Conservation (phyloP, 106 monocot species). For the Agapanthus africanus region DNA sequence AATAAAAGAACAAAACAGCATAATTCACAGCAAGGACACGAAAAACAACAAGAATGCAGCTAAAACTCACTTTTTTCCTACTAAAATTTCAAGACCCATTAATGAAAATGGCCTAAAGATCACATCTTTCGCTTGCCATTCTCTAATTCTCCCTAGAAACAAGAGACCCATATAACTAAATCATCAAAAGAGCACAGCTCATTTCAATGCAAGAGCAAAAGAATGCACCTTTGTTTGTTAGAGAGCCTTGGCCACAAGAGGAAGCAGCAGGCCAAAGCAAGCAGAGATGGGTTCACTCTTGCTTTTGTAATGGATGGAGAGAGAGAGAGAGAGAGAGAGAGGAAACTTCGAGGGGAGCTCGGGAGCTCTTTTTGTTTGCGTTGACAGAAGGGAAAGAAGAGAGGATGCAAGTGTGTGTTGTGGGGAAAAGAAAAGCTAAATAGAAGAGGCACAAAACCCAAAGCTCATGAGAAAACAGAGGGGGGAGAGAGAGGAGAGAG, state of each 20-base stretch:
- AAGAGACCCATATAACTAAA: neutral
- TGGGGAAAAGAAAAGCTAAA: constrained; percentile 10
- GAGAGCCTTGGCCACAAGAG: neutral
- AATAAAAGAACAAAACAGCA: neutral
- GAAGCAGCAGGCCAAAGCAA: too few species aligned
- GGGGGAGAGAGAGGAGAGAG: too few species aligned
- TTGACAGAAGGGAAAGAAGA: constrained; percentile 27
- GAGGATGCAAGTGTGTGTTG: neutral
- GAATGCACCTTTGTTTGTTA: neutral
- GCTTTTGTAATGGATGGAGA: constrained; percentile 30
- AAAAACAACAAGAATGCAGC: too few species aligned
- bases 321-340: constrained; percentile 17
- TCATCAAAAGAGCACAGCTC: neutral
- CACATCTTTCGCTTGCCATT: constrained; percentile 4
- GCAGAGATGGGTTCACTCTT: constrained; percentile 5
- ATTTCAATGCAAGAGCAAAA: neutral
- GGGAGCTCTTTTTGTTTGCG: constrained; percentile 67
- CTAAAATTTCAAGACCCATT: neutral
- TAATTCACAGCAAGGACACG: neutral
- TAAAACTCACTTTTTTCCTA: too few species aligned
- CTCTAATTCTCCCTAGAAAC: neutral
- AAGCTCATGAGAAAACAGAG: constrained; percentile 1
- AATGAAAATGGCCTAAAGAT: constrained; percentile 1
- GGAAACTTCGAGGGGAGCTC: constrained; percentile 68
- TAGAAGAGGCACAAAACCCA: constrained; percentile 9